phyloP scores from a whole-genome alignment of 169 alveolate species.

The Theileria sp. region DNA sequence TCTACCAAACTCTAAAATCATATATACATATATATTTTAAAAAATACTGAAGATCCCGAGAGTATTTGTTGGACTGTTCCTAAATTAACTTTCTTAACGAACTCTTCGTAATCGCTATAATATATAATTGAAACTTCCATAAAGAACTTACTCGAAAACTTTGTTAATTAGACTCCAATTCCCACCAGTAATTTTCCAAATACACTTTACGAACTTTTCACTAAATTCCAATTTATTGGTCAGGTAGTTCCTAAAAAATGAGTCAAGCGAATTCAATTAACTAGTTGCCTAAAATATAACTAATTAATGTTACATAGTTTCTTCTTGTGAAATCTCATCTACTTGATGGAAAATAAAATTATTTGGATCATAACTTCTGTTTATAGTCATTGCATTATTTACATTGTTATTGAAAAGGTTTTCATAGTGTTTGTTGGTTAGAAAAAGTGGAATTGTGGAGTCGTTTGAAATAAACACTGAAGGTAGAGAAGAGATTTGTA shows the following conservation, averaged over 20 bases:
- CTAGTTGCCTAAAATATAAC: background rate
- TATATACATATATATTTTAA: too few relatives aligned
- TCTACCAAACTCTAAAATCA: constrained; percentile 33
- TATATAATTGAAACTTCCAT: background rate
- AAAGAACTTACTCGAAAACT: constrained; percentile 7
- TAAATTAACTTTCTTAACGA: constrained; percentile 19
- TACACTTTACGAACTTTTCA: constrained; percentile 3
- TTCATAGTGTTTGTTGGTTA: background rate
- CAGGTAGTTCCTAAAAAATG: background rate
- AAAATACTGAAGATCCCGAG: constrained; percentile 41
- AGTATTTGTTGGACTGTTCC: constrained; percentile 60
- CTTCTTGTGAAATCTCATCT: constrained; percentile 33
- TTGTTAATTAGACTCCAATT: constrained; percentile 23
- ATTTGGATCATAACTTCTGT: background rate
- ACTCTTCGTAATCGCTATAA: constrained; percentile 18
- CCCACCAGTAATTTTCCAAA: constrained; percentile 44
- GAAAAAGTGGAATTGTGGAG: background rate
- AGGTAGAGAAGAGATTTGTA: constrained; percentile 21
- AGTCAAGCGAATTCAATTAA: background rate
- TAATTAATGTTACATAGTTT: background rate
- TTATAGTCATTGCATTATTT: background rate
- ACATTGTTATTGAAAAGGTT: background rate
- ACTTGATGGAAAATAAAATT: constrained; percentile 23
- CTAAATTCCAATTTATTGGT: background rate
- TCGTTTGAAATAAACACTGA: constrained; percentile 42